Evolutionary conservation across 2,329 filamentous ascomycete species (phyloP), one percentile per base, ranked within the genome.

Genomic region (Aspergillus luchuensis): DNA sequence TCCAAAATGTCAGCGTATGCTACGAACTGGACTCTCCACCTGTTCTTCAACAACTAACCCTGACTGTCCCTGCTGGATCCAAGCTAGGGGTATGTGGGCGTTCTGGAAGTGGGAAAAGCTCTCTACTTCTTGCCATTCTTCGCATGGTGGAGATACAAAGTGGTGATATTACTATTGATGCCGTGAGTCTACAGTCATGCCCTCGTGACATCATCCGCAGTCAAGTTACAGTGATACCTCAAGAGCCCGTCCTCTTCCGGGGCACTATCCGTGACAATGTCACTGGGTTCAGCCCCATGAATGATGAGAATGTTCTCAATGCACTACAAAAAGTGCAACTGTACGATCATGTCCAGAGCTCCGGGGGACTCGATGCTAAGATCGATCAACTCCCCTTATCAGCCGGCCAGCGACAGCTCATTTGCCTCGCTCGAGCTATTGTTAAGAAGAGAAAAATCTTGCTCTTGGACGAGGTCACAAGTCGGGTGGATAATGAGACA

Each of bases 71-170:
- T 4, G 50, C n/a, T 10, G 17, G 50, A 1, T 19, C 50, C 33
- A 52, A 36, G 50, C 30, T 52, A 6, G 50, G 50, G 11, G 17
- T 52, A 13, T 52, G 50, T 6, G 50, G 50, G 17, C 50, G 50
- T 19, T 38, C 50, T 10, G 50, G 50, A 13, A 52, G 50, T 38
- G 50, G 50, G 8, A 52, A 52, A 10, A 52, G 50, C 50, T 52
- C 50, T 21, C 30, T 52, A 15, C 13, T 52, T 11, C 17, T 52
- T 1, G 19, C 50, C 28, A 30, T 52, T n/a, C 17, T 52, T 1
- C 50, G 50, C 28, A 17, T 52, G 30, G 19, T 39, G 4, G 50
- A 52, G 13, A 15, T 52, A 15, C 50, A 39, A n/a, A 52, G 50
- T 23, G 50, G 50, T 21, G 30, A 38, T 13, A 52, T 52, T n/a